Conservation (phyloP, 768 basidiomycete genomes). For the Auriscalpium orientale region DNA sequence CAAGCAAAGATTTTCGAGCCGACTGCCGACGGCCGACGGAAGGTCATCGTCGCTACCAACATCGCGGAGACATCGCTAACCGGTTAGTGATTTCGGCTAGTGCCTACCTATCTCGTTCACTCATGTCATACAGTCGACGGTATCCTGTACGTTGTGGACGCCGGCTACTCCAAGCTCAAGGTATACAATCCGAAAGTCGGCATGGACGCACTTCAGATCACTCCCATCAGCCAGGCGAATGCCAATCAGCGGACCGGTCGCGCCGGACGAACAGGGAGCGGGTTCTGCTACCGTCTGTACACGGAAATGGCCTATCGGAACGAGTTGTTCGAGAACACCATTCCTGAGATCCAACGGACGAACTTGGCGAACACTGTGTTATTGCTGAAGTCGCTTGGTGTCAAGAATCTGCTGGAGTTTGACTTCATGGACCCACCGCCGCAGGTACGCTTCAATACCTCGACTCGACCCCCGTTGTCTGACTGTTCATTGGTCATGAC, state of each 20-base stretch:
- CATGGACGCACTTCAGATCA: conserved; percentile 99
- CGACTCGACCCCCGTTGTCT: neutral
- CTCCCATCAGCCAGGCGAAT: conserved; percentile 98
- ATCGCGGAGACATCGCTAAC: conserved; percentile 98
- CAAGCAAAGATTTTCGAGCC: conserved; percentile 98
- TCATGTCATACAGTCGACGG: conserved; percentile 67
- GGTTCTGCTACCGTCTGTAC: conserved; percentile 93
- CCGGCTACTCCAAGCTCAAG: conserved; percentile 95
- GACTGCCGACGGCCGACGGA: conserved; percentile 87
- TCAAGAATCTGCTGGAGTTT: conserved; percentile 95
- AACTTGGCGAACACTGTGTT: conserved; percentile 96
- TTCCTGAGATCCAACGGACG: conserved; percentile 97
- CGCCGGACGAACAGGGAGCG: conserved; percentile 92
- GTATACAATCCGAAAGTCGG: conserved; percentile 99
- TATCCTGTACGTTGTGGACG: conserved; percentile 94
- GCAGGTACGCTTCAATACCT: conserved; percentile 44
- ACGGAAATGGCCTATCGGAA: conserved; percentile 97
- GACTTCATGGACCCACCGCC: conserved; percentile 99
- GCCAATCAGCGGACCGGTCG: conserved; percentile 94
- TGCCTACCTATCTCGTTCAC: conserved; percentile 5
- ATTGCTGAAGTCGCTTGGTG: conserved; percentile 89
- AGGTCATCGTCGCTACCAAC: conserved; percentile 97
- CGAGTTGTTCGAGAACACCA: conserved; percentile 91
- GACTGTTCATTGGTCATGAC: conserved; percentile 2
- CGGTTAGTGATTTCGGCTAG: conserved; percentile 34